Conservation (phyloP, 2,329 filamentous ascomycete species). For the Paecilomyces sp. region DNA sequence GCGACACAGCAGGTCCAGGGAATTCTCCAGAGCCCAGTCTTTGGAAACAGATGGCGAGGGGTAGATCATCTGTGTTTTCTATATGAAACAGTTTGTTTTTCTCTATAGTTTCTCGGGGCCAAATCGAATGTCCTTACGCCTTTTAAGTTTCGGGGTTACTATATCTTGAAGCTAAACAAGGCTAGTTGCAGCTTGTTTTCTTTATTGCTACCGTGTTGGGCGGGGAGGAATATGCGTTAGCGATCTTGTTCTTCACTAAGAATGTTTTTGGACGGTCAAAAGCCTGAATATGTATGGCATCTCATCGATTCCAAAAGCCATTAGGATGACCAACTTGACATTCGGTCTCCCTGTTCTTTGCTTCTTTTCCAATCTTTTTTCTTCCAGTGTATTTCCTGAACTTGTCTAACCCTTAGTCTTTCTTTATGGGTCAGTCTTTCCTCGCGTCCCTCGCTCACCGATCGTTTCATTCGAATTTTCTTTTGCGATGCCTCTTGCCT, state of each 20-base stretch:
- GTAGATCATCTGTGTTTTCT: not conserved
- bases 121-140: too few relatives aligned
- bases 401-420: too few relatives aligned
- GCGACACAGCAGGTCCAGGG: constrained; percentile 14
- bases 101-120: not conserved
- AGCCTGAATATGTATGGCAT: not conserved
- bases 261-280: not conserved
- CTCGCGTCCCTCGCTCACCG: not conserved
- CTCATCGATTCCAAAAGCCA: not conserved
- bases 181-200: not conserved
- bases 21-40: constrained; percentile 24
- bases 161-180: not conserved
- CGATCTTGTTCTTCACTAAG: not conserved
- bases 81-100: not conserved
- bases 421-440: not conserved
- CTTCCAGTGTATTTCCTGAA: not conserved
- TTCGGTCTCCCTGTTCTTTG: not conserved
- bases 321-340: not conserved
- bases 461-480: not conserved
- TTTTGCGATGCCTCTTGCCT: not conserved
- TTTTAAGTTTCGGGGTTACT: not conserved
- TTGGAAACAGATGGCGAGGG: constrained; percentile 19
- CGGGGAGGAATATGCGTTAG: not conserved
- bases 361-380: not conserved
- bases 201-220: not conserved